A percentile compares a stretch with the other conserved stretches of the same genome.
Evolutionary conservation across 768 basidiomycete genomes (phyloP).

Genomic region (Rhizopogon roseolus): DNA sequence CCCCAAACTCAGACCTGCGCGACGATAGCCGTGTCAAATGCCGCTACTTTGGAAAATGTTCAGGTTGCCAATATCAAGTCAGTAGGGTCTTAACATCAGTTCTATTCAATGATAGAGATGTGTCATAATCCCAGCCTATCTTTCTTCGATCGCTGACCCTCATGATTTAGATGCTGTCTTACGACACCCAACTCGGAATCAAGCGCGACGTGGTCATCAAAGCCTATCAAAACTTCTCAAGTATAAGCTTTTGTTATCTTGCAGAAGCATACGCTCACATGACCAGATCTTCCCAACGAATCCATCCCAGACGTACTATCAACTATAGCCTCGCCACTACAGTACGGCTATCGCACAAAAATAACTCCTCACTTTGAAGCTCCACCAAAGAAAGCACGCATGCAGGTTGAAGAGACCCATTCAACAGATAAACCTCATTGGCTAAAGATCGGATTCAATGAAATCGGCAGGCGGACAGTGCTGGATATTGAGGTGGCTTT

Average conservation of each 20-base stretch:
- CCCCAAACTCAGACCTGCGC: conserved; percentile 59
- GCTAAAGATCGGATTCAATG: conserved; percentile 88
- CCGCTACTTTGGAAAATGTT: conserved; percentile 85
- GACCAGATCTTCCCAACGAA: conserved; percentile 43
- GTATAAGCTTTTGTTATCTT: neutral
- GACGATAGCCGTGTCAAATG: conserved; percentile 67
- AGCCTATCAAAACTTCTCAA: conserved; percentile 76
- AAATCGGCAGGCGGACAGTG: conserved; percentile 64
- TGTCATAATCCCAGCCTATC: neutral
- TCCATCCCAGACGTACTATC: conserved; percentile 61
- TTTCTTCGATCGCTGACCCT: neutral
- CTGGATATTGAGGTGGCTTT: conserved; percentile 84
- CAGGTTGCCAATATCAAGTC: conserved; percentile 94
- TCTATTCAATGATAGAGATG: neutral
- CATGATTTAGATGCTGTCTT: conserved; percentile 69
- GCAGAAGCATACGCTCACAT: conserved; percentile 24
- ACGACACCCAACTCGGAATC: conserved; percentile 77
- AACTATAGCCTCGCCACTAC: conserved; percentile 83
- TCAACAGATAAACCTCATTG: conserved; percentile 48
- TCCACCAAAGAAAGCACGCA: conserved; percentile 44
- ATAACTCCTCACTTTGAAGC: conserved; percentile 95
- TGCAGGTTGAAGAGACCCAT: neutral
- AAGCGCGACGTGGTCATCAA: conserved; percentile 85
- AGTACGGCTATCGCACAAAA: conserved; percentile 94
- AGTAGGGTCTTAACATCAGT: conserved; percentile 6